phyloP scores from a whole-genome alignment of 371 early-diverging fungal genomes.

The Mortierella sp. region DNA sequence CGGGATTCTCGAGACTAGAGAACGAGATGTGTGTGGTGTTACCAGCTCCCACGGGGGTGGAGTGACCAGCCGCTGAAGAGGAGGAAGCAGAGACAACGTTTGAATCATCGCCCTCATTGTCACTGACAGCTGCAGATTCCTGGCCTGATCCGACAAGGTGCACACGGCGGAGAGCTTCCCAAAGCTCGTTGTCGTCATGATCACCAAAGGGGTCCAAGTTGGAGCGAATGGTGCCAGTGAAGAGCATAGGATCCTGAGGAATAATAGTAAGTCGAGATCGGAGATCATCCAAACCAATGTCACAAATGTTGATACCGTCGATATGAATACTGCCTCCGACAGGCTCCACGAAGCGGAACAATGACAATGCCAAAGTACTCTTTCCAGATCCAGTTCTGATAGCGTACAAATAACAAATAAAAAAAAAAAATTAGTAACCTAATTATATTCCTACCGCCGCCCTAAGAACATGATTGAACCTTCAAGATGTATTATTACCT shows the following conservation, averaged over 20 bases:
- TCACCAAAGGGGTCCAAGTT: conserved; percentile 77
- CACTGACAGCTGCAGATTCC: conserved; percentile 35
- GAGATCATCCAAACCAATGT: conserved; percentile 78
- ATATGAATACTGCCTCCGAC: conserved; percentile 77
- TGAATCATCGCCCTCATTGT: conserved; percentile 23
- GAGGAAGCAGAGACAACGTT: conserved; percentile 4
- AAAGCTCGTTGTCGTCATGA: conserved; percentile 72
- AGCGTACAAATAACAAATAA: neutral
- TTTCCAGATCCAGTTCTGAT: conserved; percentile 85
- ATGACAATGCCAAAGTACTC: conserved; percentile 77
- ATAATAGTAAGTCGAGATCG: conserved; percentile 82
- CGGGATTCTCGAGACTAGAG: conserved; percentile 63
- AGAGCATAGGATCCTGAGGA: conserved; percentile 74
- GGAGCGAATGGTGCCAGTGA: conserved; percentile 71
- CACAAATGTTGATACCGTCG: conserved; percentile 83
- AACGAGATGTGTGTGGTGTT: conserved; percentile 58
- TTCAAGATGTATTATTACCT: conserved; percentile 37
- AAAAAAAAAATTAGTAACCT: no score
- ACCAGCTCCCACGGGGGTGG: conserved; percentile 9
- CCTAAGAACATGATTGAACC: neutral
- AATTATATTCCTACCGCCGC: no score
- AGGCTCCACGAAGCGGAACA: conserved; percentile 85
- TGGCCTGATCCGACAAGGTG: conserved; percentile 52
- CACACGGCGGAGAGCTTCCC: conserved; percentile 71
- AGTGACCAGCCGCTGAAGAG: neutral